Conservation (phyloP, 805 yeast species). For the Tetrapisispora arboricola region DNA sequence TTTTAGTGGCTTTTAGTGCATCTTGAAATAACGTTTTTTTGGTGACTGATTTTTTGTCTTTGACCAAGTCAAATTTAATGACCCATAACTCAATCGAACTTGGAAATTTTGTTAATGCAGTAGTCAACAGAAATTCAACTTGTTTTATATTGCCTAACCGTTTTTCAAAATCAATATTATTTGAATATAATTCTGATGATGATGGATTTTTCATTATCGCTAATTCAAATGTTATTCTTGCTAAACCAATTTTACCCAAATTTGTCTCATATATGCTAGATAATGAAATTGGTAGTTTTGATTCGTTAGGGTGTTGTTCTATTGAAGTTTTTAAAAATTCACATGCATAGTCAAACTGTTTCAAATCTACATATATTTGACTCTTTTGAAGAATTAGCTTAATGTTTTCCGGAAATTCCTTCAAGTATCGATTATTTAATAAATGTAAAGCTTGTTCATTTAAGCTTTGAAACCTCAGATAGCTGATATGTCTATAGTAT, state of each 20-base stretch:
- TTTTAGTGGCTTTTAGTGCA: constrained; percentile 59
- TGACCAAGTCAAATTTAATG: constrained; percentile 37
- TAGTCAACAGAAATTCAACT: constrained; percentile 45
- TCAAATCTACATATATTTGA: constrained; percentile 36
- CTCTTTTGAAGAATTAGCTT: constrained; percentile 56
- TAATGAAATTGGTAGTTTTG: constrained; percentile 45
- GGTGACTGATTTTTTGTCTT: constrained; percentile 37
- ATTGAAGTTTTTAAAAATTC: constrained; percentile 42
- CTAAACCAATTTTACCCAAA: constrained; percentile 38
- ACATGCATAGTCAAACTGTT: constrained; percentile 33
- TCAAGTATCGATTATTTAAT: constrained; percentile 37
- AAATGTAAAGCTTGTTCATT: constrained; percentile 32
- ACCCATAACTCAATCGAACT: constrained; percentile 56
- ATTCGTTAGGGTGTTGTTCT: constrained; percentile 34
- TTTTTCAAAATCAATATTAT: constrained; percentile 49
- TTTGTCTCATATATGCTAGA: constrained; percentile 38
- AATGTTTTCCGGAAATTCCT: constrained; percentile 37
- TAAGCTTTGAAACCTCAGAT: constrained; percentile 35
- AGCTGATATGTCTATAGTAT: constrained; percentile 52
- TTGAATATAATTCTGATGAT: constrained; percentile 46
- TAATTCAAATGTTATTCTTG: constrained; percentile 63
- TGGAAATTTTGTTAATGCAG: constrained; percentile 52
- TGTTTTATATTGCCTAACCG: constrained; percentile 38
- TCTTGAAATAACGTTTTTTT: constrained; percentile 51
- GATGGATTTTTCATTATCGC: constrained; percentile 45